Evolutionary conservation across 306 rosid species (phyloP).

Genomic region (Prunus mira): DNA sequence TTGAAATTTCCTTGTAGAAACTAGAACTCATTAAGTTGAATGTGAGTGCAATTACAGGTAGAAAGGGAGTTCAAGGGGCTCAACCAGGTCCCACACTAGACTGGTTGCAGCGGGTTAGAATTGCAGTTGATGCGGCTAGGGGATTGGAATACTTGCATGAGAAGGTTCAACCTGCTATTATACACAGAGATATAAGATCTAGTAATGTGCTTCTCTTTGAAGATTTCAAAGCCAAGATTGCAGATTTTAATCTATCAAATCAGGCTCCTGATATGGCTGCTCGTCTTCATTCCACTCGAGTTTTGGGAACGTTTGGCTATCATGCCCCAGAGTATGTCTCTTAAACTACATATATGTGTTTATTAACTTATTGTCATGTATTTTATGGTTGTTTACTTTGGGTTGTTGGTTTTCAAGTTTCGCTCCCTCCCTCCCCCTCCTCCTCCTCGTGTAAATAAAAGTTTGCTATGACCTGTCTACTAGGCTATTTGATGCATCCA

Average conservation of each 20-base stretch:
- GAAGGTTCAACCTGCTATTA: conserved; percentile 45
- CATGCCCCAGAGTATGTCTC: conserved; percentile 54
- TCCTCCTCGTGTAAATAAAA: no score
- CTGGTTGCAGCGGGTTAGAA: conserved; percentile 58
- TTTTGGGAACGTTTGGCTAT: conserved; percentile 56
- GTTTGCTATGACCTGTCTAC: no score
- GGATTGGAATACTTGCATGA: conserved; percentile 59
- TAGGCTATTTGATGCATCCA: no score
- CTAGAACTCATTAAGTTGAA: neutral
- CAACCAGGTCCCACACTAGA: conserved; percentile 57
- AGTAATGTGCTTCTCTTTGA: conserved; percentile 56
- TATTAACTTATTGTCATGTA: neutral
- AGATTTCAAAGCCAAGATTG: conserved; percentile 52
- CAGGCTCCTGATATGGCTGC: conserved; percentile 65
- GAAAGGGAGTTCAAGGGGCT: conserved; percentile 62
- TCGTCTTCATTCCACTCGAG: conserved; percentile 58
- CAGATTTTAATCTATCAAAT: conserved; percentile 57
- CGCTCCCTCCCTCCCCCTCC: no score
- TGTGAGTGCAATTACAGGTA: conserved; percentile 27
- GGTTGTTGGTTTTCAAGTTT: neutral
- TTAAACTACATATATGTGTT: conserved; percentile 1
- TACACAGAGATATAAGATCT: conserved; percentile 53
- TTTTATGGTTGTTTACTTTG: neutral
- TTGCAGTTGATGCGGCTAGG: conserved; percentile 55
- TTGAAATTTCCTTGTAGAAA: neutral